Evolutionary conservation across 2,329 filamentous ascomycete genomes (phyloP).

Genomic region (Exophiala spinifera): DNA sequence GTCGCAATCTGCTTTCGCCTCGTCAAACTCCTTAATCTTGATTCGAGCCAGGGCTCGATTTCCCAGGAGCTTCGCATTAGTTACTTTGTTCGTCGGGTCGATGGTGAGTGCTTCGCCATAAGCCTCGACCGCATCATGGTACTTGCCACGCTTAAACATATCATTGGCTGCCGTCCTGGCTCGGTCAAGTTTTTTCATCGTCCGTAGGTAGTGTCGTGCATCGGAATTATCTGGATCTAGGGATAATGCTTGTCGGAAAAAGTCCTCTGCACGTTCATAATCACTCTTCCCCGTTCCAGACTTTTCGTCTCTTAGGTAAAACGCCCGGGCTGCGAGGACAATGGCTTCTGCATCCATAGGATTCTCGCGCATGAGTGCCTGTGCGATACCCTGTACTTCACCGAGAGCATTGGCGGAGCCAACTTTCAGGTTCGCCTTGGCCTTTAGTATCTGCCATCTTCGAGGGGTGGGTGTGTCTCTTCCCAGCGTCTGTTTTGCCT

Average conservation of each 20-base stretch:
- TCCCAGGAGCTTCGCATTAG: slow-evolving; percentile 90
- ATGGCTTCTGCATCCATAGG: slow-evolving; percentile 90
- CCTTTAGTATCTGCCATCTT: slow-evolving; percentile 91
- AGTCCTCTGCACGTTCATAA: slow-evolving; percentile 79
- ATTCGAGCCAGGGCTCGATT: slow-evolving; percentile 85
- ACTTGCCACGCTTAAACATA: slow-evolving; percentile 82
- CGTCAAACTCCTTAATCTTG: slow-evolving; percentile 74
- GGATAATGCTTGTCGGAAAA: slow-evolving; percentile 83
- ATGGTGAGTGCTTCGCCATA: slow-evolving; percentile 81
- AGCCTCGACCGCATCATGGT: slow-evolving; percentile 75
- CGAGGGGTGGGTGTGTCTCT: slow-evolving; percentile 73
- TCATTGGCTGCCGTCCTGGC: slow-evolving; percentile 92
- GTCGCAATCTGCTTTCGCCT: slow-evolving; percentile 82
- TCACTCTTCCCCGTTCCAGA: slow-evolving; percentile 26
- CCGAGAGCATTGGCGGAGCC: slow-evolving; percentile 82
- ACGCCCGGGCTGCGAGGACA: slow-evolving; percentile 78
- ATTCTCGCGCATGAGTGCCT: slow-evolving; percentile 80
- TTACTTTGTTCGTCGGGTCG: slow-evolving; percentile 83
- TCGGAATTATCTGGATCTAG: slow-evolving; percentile 90
- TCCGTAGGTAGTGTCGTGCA: slow-evolving; percentile 82
- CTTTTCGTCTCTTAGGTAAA: slow-evolving; percentile 91
- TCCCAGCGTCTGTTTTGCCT: slow-evolving; percentile 79
- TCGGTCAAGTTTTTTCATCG: slow-evolving; percentile 85
- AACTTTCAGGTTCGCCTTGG: slow-evolving; percentile 90
- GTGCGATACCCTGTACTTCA: slow-evolving; percentile 89